phyloP scores from a whole-genome alignment of 495 filamentous ascomycete species.

The Penicillium argentinense region DNA sequence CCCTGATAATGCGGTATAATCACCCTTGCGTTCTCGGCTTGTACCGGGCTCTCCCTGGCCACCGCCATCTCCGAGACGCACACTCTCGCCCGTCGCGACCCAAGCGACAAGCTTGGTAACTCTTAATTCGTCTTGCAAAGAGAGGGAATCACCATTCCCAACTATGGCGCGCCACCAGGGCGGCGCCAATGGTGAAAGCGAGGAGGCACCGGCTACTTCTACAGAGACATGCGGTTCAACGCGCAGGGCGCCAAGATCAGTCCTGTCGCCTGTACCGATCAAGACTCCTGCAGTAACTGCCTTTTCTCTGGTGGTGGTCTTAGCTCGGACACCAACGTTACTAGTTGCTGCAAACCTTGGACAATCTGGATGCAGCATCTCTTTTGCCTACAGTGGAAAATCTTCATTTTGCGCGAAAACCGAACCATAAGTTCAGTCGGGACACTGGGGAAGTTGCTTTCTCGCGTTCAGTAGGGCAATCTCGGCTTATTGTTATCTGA shows the following conservation, averaged over 20 bases:
- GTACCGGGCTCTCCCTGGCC: background rate
- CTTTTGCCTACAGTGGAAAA: constrained; percentile 5
- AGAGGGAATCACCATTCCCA: constrained; percentile 3
- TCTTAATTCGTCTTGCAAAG: constrained; percentile 5
- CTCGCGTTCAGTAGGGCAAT: no score
- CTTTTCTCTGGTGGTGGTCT: constrained; percentile 3
- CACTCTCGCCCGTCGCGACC: background rate
- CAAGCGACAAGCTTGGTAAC: constrained; percentile 6
- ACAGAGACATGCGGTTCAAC: background rate
- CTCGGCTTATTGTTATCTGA: no score
- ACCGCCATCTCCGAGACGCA: background rate
- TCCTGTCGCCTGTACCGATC: constrained; percentile 1
- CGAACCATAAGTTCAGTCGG: no score
- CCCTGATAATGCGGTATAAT: background rate
- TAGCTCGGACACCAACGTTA: constrained; percentile 9
- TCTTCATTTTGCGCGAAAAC: no score
- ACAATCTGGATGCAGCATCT: background rate
- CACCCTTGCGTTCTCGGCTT: no score
- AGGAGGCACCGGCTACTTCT: constrained; percentile 6
- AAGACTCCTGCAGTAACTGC: constrained; percentile 2
- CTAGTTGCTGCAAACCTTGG: constrained; percentile 7
- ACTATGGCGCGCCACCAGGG: no score
- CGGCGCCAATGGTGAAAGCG: background rate
- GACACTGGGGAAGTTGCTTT: no score
- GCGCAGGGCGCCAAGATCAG: background rate